Evolutionary conservation across 1,284 basidiomycete species (phyloP), one percentile per base, ranked within the genome.

Genomic region (Boletus austroedulis): DNA sequence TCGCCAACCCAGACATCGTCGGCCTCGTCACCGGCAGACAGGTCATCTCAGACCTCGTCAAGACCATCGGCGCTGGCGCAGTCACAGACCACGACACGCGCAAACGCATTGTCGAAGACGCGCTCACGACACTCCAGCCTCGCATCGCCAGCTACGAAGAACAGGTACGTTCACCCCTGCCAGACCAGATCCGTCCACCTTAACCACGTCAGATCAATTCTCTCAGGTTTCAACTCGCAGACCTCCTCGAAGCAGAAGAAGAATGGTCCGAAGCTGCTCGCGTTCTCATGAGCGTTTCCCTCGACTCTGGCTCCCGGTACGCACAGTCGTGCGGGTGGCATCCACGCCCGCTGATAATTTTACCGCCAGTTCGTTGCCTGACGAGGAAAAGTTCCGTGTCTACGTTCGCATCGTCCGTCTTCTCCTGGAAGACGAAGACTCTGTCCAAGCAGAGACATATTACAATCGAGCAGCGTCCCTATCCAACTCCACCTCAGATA

Each of bases 351-450:
- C 21, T 62, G 7, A 69, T 48, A 10, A 28, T 12, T 0, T 5
- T 3, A 14, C 34, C 15, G 0, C 48, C 65, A 91, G 90, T 49
- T 80, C 84, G 12, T 81, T 90, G 28, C 80, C 88, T 12, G 93
- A 95, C 71, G 84, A 87, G 60, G 92, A 95, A 60, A 97, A 95
- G 75, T 84, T 98, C 34, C 83, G 84, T 23, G 83, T 97, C 44
- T 96, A 98, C 72, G 89, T 99, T 60, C 90, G 94, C 56, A 97
- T 99, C 64, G 92, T 98, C 38, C 88, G 96, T 23, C 82, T 99
- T 5, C 82, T 96, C n/a, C 82, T 99, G 38, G 95, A 98, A 78
- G 95, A 97, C 43, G 93, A 94, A 69, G 93, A 97, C 67, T 90
- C 91, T 2, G 90, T 94, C 0, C 90, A 92, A 72, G 97, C 97